Conservation (phyloP, 2,329 filamentous ascomycete genomes). For the Aaosphaeria arxii region DNA sequence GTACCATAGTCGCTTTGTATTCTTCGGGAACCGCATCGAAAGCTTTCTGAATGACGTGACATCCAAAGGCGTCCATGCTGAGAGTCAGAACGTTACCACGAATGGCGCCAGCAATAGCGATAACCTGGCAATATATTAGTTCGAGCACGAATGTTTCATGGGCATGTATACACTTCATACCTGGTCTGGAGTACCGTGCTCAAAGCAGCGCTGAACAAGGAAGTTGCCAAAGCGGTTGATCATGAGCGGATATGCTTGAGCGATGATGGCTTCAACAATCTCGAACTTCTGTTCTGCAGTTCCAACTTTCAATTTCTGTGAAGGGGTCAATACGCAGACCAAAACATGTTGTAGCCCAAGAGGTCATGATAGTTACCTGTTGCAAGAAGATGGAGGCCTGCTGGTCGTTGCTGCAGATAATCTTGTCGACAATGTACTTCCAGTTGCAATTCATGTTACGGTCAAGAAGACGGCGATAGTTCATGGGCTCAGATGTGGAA, state of each 20-base stretch:
- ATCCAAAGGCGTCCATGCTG: constrained; percentile 98
- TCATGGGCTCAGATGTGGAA: constrained; percentile 84
- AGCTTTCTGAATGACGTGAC: constrained; percentile 96
- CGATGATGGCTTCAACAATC: constrained; percentile 93
- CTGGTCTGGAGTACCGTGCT: constrained; percentile 93
- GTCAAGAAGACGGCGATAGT: constrained; percentile 92
- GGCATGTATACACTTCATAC: neutral
- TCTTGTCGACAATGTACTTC: constrained; percentile 99
- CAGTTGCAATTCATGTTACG: constrained; percentile 97
- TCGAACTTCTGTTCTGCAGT: constrained; percentile 95
- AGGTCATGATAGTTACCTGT: constrained; percentile 34
- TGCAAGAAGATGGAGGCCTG: constrained; percentile 98
- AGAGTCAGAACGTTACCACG: constrained; percentile 89
- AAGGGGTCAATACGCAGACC: neutral
- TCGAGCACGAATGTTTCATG: neutral
- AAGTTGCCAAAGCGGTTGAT: constrained; percentile 99
- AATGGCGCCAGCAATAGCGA: constrained; percentile 91
- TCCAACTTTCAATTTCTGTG: constrained; percentile 90
- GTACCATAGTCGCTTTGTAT: constrained; percentile 99
- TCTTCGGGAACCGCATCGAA: constrained; percentile 97
- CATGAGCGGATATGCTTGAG: constrained; percentile 93
- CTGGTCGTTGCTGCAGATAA: constrained; percentile 98
- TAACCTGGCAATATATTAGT: constrained; percentile 43
- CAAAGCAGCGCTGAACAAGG: constrained; percentile 96
- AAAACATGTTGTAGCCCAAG: neutral